phyloP scores from a whole-genome alignment of 2,329 filamentous ascomycete species.

The Calonectria pauciramosa region DNA sequence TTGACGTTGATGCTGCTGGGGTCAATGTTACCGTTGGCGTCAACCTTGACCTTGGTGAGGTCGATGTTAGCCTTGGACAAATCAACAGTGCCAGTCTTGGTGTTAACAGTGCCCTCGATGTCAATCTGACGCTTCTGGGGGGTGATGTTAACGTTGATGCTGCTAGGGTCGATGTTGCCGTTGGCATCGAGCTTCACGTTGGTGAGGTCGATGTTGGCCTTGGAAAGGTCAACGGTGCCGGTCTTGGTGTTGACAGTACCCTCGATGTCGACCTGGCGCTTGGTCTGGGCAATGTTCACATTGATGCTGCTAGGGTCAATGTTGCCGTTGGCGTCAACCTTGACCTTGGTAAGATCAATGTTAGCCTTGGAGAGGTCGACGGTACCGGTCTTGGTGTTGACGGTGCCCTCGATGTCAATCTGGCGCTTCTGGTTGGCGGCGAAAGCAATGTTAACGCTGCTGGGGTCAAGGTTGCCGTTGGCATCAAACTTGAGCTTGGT shows the following conservation, averaged over 20 bases:
- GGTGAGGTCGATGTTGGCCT: background rate
- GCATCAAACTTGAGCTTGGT: conserved; percentile 1
- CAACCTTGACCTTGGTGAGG: background rate
- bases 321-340: background rate
- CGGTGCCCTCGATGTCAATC: background rate
- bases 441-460: background rate
- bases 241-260: background rate
- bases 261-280: background rate
- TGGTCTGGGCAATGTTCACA: background rate
- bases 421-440: background rate
- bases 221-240: background rate
- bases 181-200: background rate
- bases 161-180: background rate
- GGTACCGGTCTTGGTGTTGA: background rate
- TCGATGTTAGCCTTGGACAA: background rate
- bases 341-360: background rate
- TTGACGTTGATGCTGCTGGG: background rate
- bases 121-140: background rate
- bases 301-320: conserved; percentile 10
- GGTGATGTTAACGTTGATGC: background rate
- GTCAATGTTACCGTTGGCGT: background rate
- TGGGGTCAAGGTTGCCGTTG: conserved; percentile 6
- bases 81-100: background rate
- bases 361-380: background rate
- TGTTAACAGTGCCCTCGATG: background rate